Evolutionary conservation across 169 alveolate species (phyloP).

Genomic region (Plasmodium billcollinsi): DNA sequence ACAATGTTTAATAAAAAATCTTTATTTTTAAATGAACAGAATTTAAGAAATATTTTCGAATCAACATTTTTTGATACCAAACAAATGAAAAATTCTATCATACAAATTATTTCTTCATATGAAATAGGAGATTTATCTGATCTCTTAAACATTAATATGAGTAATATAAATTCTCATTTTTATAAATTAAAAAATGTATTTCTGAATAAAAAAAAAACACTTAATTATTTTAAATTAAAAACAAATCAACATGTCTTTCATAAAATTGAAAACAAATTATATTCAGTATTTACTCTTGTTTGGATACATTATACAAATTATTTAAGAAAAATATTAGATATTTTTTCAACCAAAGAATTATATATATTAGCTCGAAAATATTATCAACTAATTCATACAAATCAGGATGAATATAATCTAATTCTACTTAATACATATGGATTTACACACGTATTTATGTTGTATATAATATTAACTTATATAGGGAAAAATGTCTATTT

Average conservation of each 20-base stretch:
- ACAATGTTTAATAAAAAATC: slow-evolving; percentile 28
- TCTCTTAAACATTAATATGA: slow-evolving; percentile 40
- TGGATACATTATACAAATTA: slow-evolving; percentile 75
- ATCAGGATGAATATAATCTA: slow-evolving; percentile 40
- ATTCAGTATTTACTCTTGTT: slow-evolving; percentile 61
- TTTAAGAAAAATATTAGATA: slow-evolving; percentile 58
- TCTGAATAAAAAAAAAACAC: slow-evolving; percentile 27
- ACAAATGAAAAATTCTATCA: slow-evolving; percentile 56
- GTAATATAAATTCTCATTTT: slow-evolving; percentile 47
- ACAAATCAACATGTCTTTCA: slow-evolving; percentile 47
- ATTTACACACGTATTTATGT: slow-evolving; percentile 54
- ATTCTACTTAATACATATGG: slow-evolving; percentile 57
- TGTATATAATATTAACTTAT: slow-evolving; percentile 19
- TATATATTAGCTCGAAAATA: slow-evolving; percentile 31
- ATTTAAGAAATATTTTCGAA: slow-evolving; percentile 62
- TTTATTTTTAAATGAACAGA: slow-evolving; percentile 46
- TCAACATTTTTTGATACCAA: slow-evolving; percentile 67
- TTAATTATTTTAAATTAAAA: slow-evolving; percentile 54
- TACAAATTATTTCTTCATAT: slow-evolving; percentile 60
- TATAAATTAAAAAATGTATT: slow-evolving; percentile 34
- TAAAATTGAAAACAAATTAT: slow-evolving; percentile 42
- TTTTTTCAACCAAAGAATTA: slow-evolving; percentile 42
- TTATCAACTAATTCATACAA: slow-evolving; percentile 22
- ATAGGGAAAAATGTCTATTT: slow-evolving; percentile 20
- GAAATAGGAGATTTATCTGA: slow-evolving; percentile 52